A percentile compares a stretch with the other conserved stretches of the same genome.
These are phyloP conservation scores for Spinacia oleracea DNA, from an alignment of 179 eudicot genomes.

Conservation along the genomic window DNA sequence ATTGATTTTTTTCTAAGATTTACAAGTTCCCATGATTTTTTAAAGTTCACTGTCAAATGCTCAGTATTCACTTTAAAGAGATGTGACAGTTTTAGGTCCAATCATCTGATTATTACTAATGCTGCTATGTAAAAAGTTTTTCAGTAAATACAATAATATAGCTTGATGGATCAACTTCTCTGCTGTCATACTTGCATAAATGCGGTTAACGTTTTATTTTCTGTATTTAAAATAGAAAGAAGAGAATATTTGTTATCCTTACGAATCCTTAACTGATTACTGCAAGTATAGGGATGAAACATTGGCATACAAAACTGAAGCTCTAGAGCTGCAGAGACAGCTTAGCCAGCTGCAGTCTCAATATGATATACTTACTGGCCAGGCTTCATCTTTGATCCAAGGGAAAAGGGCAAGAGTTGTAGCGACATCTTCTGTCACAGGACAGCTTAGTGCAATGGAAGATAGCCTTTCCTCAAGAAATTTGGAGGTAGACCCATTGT, in stretches of 20 bases:
- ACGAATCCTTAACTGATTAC: constrained; percentile 13
- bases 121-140: background rate
- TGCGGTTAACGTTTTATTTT: background rate
- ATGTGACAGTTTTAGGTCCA: background rate
- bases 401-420: constrained; percentile 94
- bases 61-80: background rate
- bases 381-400: constrained; percentile 85
- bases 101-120: background rate
- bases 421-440: constrained; percentile 79
- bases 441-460: constrained; percentile 73
- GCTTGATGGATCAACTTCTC: constrained; percentile 12
- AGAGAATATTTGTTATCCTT: background rate
- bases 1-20: background rate
- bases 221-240: background rate
- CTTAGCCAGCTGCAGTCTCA: constrained; percentile 84
- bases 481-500: constrained; percentile 59
- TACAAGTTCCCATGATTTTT: background rate
- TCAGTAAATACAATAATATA: background rate
- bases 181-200: background rate
- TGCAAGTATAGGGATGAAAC: constrained; percentile 74
- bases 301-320: constrained; percentile 71
- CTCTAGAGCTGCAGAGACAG: constrained; percentile 79
- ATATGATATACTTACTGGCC: constrained; percentile 85
- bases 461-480: constrained; percentile 85
- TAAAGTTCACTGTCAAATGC: background rate